These are phyloP conservation scores for Ustilago crameri DNA, from an alignment of 1,284 basidiomycete genomes.

Conservation along the genomic window DNA sequence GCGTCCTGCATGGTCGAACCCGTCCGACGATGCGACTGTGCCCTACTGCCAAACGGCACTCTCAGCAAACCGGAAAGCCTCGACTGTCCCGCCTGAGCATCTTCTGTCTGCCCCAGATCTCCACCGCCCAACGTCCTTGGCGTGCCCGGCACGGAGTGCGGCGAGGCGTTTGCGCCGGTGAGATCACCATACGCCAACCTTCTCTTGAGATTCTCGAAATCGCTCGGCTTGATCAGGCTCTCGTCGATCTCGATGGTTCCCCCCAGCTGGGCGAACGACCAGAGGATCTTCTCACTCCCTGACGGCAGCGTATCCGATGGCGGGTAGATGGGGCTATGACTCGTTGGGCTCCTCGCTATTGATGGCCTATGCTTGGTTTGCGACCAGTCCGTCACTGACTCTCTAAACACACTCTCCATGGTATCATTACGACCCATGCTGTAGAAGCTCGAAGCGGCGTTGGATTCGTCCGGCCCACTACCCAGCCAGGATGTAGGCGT, in stretches of 20 bases:
- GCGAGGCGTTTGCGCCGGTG: constrained; percentile 51
- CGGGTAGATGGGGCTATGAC: constrained; percentile 51
- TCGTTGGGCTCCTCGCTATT: constrained; percentile 5
- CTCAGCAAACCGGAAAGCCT: constrained; percentile 38
- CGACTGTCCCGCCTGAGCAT: constrained; percentile 12
- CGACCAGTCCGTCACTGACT: constrained; percentile 62
- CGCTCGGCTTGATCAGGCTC: constrained; percentile 68
- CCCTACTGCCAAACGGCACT: constrained; percentile 19
- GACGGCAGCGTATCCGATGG: constrained; percentile 43
- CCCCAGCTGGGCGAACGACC: constrained; percentile 85
- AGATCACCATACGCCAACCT: constrained; percentile 62
- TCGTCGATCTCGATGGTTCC: constrained; percentile 75
- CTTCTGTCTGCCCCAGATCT: constrained; percentile 52
- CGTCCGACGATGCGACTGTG: constrained; percentile 62
- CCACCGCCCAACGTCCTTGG: constrained; percentile 58
- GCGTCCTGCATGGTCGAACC: constrained; percentile 76
- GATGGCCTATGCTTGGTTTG: constrained; percentile 25
- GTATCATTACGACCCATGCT: constrained; percentile 64
- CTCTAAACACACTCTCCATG: constrained; percentile 68
- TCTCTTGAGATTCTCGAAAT: constrained; percentile 69
- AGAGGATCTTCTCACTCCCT: constrained; percentile 79
- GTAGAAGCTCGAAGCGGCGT: constrained; percentile 53
- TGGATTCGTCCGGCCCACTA: constrained; percentile 1
- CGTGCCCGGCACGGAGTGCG: constrained; percentile 33
- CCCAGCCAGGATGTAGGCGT: constrained; percentile 15